Base-by-base conservation (phyloP, 2,329 filamentous ascomycete species). In the Pseudopithomyces maydicus region DNA sequence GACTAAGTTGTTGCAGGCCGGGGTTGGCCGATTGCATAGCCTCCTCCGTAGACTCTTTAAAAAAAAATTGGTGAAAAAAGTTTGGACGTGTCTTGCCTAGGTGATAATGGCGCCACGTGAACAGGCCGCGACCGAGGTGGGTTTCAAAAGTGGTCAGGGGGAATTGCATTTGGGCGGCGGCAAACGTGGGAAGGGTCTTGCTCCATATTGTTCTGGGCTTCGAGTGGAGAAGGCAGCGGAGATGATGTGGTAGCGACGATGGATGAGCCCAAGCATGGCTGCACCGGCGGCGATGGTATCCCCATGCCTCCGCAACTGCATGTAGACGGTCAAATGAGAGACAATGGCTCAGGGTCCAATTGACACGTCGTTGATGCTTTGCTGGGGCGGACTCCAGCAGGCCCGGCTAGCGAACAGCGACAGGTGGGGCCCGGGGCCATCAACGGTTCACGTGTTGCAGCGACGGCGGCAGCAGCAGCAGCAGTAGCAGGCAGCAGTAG, bases 11-110 rank as follows among this genome's bases (percentile, higher is more conserved):
- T 41, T 3, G 11, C 56, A 29, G 55, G 35, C 54, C 57, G 42
- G 44, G 51, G 56, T 65, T 64, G 63, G 66, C 63, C 56, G 52
- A 53, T 29, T 63, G 64, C 64, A 59, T 65, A 56, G 43, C 17
- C 17, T 42, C 35, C 45, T 20, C 32, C 32, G 17, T 19, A 17
- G 36, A 11, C 35, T 47, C 20, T 46, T 26, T 22, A 43, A 52
- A 33, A 46, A 23, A 46, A 39, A 46, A 42, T 32, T 51, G 38
- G 10, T 19, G 22, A 46, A 52, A 55, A 55, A 45, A 20, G 15
- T 32, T 35, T 19, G 26, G 22, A 17, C 38, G 26, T 15, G 19
- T 17, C 36, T 50, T 50, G 20, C 32, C 19, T 36, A 33, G 22
- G 10, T 41, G 8, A 26, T 19, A 20, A 52, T 42, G 2, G 19